phyloP scores from a whole-genome alignment of 306 rosid genomes.

The Alnus glutinosa region DNA sequence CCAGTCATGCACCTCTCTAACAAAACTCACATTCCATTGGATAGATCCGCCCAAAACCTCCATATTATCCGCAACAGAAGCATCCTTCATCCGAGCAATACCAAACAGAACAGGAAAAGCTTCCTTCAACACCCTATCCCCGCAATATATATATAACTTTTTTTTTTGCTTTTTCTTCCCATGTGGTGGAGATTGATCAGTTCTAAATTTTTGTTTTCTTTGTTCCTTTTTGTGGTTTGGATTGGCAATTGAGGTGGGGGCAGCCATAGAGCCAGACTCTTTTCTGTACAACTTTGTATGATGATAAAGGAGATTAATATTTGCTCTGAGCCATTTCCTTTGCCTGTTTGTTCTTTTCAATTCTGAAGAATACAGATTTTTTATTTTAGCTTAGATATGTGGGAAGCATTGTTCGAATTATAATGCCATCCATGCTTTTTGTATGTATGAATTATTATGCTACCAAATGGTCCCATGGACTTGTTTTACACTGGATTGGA shows the following conservation, averaged over 20 bases:
- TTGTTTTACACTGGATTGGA: background rate
- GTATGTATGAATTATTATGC: background rate
- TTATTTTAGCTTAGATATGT: background rate
- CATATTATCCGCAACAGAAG: too few relatives aligned
- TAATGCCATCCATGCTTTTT: background rate
- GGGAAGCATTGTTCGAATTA: background rate
- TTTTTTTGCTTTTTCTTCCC: background rate
- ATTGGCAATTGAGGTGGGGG: background rate
- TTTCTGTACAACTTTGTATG: background rate
- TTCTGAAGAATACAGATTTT: background rate
- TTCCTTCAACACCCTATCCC: too few relatives aligned
- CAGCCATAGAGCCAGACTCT: background rate
- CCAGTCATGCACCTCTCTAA: too few relatives aligned
- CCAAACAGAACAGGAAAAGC: too few relatives aligned
- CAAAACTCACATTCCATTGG: too few relatives aligned
- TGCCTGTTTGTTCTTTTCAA: background rate
- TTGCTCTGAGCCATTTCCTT: background rate
- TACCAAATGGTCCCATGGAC: background rate
- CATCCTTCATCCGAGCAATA: too few relatives aligned
- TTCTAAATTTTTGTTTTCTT: background rate
- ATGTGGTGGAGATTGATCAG: background rate
- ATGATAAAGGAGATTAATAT: background rate
- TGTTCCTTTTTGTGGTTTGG: background rate
- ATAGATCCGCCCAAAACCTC: too few relatives aligned
- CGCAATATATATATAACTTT: too few relatives aligned